Percentiles rank a stretch among this genome's conserved stretches.
These are phyloP conservation scores for Ascochyta lentis DNA, from an alignment of 2,329 filamentous ascomycete genomes.

Conservation along the genomic window DNA sequence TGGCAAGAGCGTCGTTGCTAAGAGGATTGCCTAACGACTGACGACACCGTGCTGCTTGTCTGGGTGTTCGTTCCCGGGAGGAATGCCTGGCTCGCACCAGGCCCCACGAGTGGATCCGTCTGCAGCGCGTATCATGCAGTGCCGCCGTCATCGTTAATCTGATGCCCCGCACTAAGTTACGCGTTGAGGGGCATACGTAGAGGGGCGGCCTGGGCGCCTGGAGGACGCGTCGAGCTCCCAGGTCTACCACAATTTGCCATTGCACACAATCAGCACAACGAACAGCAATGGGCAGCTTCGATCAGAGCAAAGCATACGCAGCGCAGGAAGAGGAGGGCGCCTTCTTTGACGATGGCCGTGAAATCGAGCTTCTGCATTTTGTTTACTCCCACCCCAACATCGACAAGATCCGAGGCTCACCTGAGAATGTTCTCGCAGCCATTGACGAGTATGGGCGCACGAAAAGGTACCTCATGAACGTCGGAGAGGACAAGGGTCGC, in stretches of 20 bases:
- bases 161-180: slow-evolving; percentile 35
- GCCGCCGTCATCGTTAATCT: slow-evolving; percentile 32
- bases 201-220: slow-evolving; percentile 21
- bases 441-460: slow-evolving; percentile 74
- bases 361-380: slow-evolving; percentile 75
- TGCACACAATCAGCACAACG: slow-evolving; percentile 20
- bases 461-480: slow-evolving; percentile 79
- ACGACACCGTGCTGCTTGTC: slow-evolving; percentile 20
- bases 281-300: slow-evolving; percentile 42
- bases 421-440: slow-evolving; percentile 67
- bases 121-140: slow-evolving; percentile 10
- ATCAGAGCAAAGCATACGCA: slow-evolving; percentile 56
- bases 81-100: slow-evolving; percentile 10
- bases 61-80: slow-evolving; percentile 8
- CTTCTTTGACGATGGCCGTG: slow-evolving; percentile 72
- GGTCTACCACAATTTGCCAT: slow-evolving; percentile 12
- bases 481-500: slow-evolving; percentile 75
- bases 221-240: slow-evolving; percentile 29
- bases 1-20: slow-evolving; percentile 16
- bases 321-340: slow-evolving; percentile 52
- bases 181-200: slow-evolving; percentile 34
- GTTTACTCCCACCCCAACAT: slow-evolving; percentile 68
- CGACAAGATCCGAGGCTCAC: slow-evolving; percentile 68
- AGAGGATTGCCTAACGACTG: slow-evolving; percentile 28
- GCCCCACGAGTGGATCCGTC: slow-evolving; percentile 6